Base-by-base conservation (phyloP, 106 monocot species). In the Acorus gramineus region DNA sequence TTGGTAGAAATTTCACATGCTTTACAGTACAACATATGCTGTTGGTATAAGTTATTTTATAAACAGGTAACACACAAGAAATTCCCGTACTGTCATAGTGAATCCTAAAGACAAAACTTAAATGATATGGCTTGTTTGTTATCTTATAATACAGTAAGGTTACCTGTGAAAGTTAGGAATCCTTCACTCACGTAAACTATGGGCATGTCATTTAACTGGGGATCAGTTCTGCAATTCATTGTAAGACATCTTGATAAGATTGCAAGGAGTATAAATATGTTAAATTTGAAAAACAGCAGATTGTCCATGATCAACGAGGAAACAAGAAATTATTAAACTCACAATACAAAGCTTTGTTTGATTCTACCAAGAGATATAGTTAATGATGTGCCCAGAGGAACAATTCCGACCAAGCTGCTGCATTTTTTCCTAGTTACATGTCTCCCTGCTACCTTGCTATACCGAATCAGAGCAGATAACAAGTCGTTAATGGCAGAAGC, bases 331-430 rank as follows among this genome's bases (percentile, higher is more conserved):
- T 28, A 28, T 79, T 79, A 55, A 87, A 98, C 96, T 98, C 91
- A 98, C 96, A 98, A 82, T 77, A 98, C 85, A 92, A 98, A 98
- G 77, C 87, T 98, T 65, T 98, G 90, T 79, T 92, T 91, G 74
- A 98, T 98, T 98, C 96, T 91, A 88, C 91, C 85, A 50, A 98
- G 87, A 73, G 87, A 83, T 68, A 92, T 80, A 73, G 60, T 81
- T 50, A 98, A 73, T 9, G 85, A 82, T 59, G 88, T 74, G 69
- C 64, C 73, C 8, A 98, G 72, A 49, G 77, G 69, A 44, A 71
- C 10, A 60, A 73, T 53, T 63, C 68, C 79, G 11, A 59, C 53
- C 6, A 76, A 63, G 28, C 28, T 28, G 52, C 59, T 69, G 44
- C 82, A 80, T 80, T 74, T 79, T 61, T 74, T 85, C 62, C 78